Percentiles rank a stretch among this genome's conserved stretches.
These are phyloP conservation scores for Saururus chinensis DNA, from an alignment of 164 flowering plant species.

Conservation along the genomic window DNA sequence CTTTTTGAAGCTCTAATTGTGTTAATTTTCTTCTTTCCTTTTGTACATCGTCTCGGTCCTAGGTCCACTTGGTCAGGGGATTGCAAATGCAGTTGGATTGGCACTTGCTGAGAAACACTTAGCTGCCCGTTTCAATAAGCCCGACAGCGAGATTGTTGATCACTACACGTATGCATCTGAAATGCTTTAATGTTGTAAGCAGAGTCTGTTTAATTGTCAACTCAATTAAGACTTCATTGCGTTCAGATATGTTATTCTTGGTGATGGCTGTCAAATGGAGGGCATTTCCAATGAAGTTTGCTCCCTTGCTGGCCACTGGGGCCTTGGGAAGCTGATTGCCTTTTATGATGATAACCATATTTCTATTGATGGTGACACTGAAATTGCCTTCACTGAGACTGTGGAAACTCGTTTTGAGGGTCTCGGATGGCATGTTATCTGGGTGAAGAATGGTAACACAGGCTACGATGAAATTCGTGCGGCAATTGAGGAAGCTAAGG, in stretches of 20 bases:
- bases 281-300: slow-evolving; percentile 88
- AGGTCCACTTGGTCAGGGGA: slow-evolving; percentile 99
- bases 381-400: slow-evolving; percentile 88
- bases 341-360: slow-evolving; percentile 97
- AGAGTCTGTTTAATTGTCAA: too few relatives aligned
- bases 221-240: background rate
- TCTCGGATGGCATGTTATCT: slow-evolving; percentile 96
- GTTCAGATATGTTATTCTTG: slow-evolving; percentile 61
- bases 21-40: background rate
- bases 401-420: slow-evolving; percentile 86
- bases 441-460: slow-evolving; percentile 96
- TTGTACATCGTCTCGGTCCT: slow-evolving; percentile 1
- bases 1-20: background rate
- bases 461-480: slow-evolving; percentile 97
- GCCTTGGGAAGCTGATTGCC: slow-evolving; percentile 96
- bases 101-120: slow-evolving; percentile 97
- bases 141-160: slow-evolving; percentile 77
- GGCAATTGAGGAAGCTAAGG: slow-evolving; percentile 90
- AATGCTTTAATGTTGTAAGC: background rate
- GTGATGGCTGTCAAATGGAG: slow-evolving; percentile 99
- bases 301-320: slow-evolving; percentile 97
- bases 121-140: slow-evolving; percentile 94
- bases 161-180: slow-evolving; percentile 71
- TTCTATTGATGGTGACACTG: slow-evolving; percentile 94
- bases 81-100: slow-evolving; percentile 94